Conservation (phyloP, 2,329 filamentous ascomycete genomes). For the Diplodia intermedia region DNA sequence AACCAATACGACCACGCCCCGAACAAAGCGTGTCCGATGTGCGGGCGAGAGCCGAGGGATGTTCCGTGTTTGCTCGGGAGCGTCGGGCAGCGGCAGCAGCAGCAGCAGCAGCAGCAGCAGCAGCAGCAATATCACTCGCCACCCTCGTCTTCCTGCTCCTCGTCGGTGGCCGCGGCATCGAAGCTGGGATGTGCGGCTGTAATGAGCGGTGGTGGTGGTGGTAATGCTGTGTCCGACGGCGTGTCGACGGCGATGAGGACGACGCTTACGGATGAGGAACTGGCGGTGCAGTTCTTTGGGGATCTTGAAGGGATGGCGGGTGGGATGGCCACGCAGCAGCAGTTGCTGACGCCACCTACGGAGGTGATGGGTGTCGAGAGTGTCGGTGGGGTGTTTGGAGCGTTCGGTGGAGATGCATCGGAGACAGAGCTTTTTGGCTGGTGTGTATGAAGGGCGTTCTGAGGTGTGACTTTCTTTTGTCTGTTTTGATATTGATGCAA, state of each 20-base stretch:
- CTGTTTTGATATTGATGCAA: too few species aligned
- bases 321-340: not conserved
- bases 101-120: not conserved
- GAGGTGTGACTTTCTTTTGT: too few species aligned
- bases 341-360: conserved; percentile 16
- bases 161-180: not conserved
- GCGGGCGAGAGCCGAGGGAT: conserved; percentile 5
- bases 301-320: not conserved
- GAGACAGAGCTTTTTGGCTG: conserved; percentile 2
- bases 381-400: not conserved
- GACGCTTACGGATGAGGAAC: not conserved
- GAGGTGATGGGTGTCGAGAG: not conserved
- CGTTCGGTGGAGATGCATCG: not conserved
- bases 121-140: not conserved
- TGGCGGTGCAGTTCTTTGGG: conserved; percentile 6
- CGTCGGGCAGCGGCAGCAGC: not conserved
- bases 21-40: conserved; percentile 17
- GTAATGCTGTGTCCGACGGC: not conserved
- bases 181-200: not conserved
- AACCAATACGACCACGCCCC: conserved; percentile 28
- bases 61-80: not conserved
- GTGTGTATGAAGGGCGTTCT: not conserved
- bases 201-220: not conserved
- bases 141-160: not conserved
- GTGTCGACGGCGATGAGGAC: not conserved